phyloP scores from a whole-genome alignment of 163 green algal genomes.

The Scenedesmus sp. region DNA sequence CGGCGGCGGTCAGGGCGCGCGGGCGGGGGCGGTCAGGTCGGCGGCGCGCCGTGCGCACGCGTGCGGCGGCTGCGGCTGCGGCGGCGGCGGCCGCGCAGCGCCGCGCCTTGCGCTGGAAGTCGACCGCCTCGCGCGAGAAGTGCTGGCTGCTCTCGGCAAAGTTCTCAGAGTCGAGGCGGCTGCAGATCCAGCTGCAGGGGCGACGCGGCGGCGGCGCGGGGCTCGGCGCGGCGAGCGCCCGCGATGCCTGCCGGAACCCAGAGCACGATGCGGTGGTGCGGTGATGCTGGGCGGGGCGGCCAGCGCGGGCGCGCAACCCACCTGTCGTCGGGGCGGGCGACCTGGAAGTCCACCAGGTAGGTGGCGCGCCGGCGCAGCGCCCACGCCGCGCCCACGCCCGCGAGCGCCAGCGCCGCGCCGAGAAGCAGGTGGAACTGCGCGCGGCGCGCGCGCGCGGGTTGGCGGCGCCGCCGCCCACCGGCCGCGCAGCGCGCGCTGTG shows the following conservation, averaged over 20 bases:
- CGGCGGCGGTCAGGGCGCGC: no score
- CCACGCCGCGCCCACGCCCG: slow-evolving; percentile 54
- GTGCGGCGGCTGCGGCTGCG: no score
- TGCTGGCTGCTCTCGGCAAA: slow-evolving; percentile 43
- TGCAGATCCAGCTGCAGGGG: slow-evolving; percentile 72
- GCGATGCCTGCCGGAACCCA: slow-evolving; percentile 61
- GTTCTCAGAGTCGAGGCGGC: slow-evolving; percentile 58
- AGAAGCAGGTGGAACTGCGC: slow-evolving; percentile 34
- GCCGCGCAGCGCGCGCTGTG: background rate
- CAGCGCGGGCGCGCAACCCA: slow-evolving; percentile 19
- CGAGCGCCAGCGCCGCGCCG: slow-evolving; percentile 56
- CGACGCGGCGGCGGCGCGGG: slow-evolving; percentile 53
- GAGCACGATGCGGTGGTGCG: no score
- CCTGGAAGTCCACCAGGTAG: slow-evolving; percentile 89
- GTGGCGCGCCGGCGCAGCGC: slow-evolving; percentile 68
- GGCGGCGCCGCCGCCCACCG: background rate
- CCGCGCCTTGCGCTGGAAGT: no score
- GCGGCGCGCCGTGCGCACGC: no score
- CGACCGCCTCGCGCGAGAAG: slow-evolving; percentile 70
- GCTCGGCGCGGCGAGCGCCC: slow-evolving; percentile 50
- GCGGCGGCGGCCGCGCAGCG: no score
- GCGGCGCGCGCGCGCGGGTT: slow-evolving; percentile 49
- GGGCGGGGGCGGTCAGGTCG: no score
- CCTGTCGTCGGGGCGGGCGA: slow-evolving; percentile 73
- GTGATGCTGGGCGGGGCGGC: no score